A percentile compares a stretch with the other conserved stretches of the same genome.
Conservation (phyloP, 306 rosid species). For the Pueraria montana region DNA sequence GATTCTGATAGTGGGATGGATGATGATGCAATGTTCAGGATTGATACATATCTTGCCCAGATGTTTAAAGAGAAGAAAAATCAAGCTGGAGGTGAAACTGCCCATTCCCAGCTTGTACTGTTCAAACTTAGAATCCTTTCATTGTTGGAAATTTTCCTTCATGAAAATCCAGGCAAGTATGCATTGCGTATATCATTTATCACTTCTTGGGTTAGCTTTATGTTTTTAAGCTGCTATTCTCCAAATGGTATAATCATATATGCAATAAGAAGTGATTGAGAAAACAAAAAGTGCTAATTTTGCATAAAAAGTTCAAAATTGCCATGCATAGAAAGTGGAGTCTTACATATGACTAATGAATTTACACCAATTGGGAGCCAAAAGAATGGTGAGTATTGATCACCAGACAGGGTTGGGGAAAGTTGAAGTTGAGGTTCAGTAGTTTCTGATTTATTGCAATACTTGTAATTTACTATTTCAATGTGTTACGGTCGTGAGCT, state of each 20-base stretch:
- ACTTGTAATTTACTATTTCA: constrained; percentile 27
- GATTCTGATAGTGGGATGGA: constrained; percentile 98
- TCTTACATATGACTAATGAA: not conserved
- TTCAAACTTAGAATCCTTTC: constrained; percentile 95
- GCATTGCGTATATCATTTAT: constrained; percentile 1
- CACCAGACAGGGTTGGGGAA: not conserved
- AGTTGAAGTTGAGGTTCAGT: constrained; percentile 18
- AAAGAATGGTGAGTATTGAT: not conserved
- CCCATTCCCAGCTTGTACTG: constrained; percentile 87
- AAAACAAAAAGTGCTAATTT: not conserved
- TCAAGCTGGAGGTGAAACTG: constrained; percentile 85
- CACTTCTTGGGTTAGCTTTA: constrained; percentile 5
- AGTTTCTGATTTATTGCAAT: not conserved
- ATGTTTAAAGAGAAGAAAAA: constrained; percentile 81
- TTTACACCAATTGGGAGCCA: constrained; percentile 7
- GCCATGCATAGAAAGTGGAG: not conserved
- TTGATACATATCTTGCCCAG: constrained; percentile 88
- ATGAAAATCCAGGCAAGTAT: constrained; percentile 87
- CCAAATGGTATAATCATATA: not conserved
- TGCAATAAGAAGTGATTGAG: not conserved
- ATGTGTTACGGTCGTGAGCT: constrained; percentile 10
- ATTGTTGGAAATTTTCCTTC: constrained; percentile 90
- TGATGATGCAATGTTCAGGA: constrained; percentile 97
- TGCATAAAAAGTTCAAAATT: not conserved
- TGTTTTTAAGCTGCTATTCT: constrained; percentile 5